phyloP scores from a whole-genome alignment of 2,329 filamentous ascomycete species.

The Metarhizium guizhouense region DNA sequence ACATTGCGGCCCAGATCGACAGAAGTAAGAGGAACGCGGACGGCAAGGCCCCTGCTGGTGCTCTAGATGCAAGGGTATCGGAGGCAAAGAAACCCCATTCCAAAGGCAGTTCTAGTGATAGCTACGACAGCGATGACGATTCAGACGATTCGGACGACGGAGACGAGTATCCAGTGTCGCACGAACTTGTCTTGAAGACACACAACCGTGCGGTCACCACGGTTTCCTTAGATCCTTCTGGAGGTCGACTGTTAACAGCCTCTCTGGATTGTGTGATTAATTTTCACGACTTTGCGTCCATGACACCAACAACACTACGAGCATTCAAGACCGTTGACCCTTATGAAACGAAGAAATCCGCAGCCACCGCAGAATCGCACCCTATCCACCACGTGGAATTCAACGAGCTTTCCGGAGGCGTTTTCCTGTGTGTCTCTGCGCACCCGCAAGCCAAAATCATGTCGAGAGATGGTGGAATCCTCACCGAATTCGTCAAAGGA shows the following conservation, averaged over 20 bases:
- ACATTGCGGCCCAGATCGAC: slow-evolving; percentile 74
- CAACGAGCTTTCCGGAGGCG: slow-evolving; percentile 69
- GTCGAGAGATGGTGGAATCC: slow-evolving; percentile 75
- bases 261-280: slow-evolving; percentile 89
- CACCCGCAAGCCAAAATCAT: slow-evolving; percentile 86
- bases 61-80: slow-evolving; percentile 8
- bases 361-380: slow-evolving; percentile 70
- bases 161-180: slow-evolving; percentile 85
- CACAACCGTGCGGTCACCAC: slow-evolving; percentile 84
- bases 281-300: slow-evolving; percentile 88
- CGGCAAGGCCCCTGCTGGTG: not conserved
- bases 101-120: slow-evolving; percentile 8
- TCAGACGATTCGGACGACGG: slow-evolving; percentile 53
- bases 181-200: slow-evolving; percentile 87
- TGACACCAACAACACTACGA: slow-evolving; percentile 89
- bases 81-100: slow-evolving; percentile 6
- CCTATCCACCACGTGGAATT: slow-evolving; percentile 81
- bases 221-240: slow-evolving; percentile 74
- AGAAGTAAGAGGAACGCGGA: slow-evolving; percentile 54
- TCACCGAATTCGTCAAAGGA: slow-evolving; percentile 89
- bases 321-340: slow-evolving; percentile 92
- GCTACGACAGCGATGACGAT: slow-evolving; percentile 15
- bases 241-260: slow-evolving; percentile 77
- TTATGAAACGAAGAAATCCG: slow-evolving; percentile 60
- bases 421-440: slow-evolving; percentile 79